These are phyloP conservation scores for Colletotrichum sansevieriae DNA, from an alignment of 2,329 filamentous ascomycete species.

Conservation along the genomic window DNA sequence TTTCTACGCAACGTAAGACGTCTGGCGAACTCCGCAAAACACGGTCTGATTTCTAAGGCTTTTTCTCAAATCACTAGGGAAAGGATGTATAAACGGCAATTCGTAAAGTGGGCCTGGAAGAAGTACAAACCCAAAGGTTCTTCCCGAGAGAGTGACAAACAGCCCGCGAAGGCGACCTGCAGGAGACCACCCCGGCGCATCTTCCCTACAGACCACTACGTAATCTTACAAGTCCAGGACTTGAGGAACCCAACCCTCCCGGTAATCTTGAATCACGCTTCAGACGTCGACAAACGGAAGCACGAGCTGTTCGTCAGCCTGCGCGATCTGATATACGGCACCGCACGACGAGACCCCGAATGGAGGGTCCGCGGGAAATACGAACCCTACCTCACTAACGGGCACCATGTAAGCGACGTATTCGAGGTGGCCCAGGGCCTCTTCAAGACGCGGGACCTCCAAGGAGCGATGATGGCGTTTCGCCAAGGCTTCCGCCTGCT, in stretches of 20 bases:
- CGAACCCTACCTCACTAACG: background rate
- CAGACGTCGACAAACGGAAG: too few species aligned
- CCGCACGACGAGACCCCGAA: background rate
- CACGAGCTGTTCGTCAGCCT: background rate
- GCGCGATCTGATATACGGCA: background rate
- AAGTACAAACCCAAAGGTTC: constrained; percentile 8
- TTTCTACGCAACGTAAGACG: background rate
- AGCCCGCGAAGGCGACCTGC: background rate
- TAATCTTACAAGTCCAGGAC: background rate
- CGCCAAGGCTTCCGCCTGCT: background rate
- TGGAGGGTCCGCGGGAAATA: background rate
- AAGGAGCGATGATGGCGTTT: background rate
- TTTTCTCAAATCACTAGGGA: background rate
- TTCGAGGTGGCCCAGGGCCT: background rate
- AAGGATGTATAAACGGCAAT: constrained; percentile 13
- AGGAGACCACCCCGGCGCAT: background rate
- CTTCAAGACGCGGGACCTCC: background rate
- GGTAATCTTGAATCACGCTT: background rate
- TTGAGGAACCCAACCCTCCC: too few species aligned
- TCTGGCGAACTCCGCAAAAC: background rate
- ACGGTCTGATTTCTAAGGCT: background rate
- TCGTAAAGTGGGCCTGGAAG: constrained; percentile 15
- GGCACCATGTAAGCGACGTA: background rate
- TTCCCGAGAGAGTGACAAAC: background rate
- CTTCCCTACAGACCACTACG: background rate